Evolutionary conservation across 2,329 filamentous ascomycete genomes (phyloP).

Genomic region (Orbilia oligospora): DNA sequence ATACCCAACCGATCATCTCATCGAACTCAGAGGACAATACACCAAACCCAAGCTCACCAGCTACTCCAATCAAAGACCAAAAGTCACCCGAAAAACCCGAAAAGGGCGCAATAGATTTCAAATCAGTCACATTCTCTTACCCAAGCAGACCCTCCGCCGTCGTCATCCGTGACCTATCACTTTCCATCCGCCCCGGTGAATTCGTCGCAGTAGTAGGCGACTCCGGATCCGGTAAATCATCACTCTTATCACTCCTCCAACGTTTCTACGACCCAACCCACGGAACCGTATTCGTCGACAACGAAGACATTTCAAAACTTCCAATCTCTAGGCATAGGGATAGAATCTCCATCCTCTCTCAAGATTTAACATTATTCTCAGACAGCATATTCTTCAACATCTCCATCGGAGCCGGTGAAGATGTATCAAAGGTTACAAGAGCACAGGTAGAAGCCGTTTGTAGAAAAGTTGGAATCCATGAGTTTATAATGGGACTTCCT

Average conservation of each 20-base stretch:
- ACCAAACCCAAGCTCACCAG: conserved; percentile 10
- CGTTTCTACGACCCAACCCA: conserved; percentile 70
- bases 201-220: conserved; percentile 77
- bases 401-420: conserved; percentile 69
- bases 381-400: conserved; percentile 74
- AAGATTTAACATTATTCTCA: conserved; percentile 74
- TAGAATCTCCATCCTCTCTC: conserved; percentile 73
- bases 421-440: conserved; percentile 31
- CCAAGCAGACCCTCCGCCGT: conserved; percentile 74
- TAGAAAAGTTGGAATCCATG: conserved; percentile 91
- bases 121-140: conserved; percentile 76
- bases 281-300: conserved; percentile 69
- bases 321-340: conserved; percentile 70
- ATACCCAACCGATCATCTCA: conserved; percentile 64
- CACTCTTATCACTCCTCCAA: conserved; percentile 73
- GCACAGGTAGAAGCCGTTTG: conserved; percentile 61
- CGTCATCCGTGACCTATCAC: conserved; percentile 73
- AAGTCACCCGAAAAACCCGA: conserved; percentile 67
- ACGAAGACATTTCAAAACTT: conserved; percentile 69
- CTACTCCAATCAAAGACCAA: conserved; percentile 66
- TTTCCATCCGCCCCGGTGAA: conserved; percentile 73
- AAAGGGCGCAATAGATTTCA: conserved; percentile 71
- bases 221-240: conserved; percentile 78
- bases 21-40: conserved; percentile 19
- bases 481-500: conserved; percentile 85